Percentiles rank a stretch among this genome's conserved stretches.
phyloP scores from a whole-genome alignment of 768 basidiomycete genomes.

The Cystofilobasidium macerans region DNA sequence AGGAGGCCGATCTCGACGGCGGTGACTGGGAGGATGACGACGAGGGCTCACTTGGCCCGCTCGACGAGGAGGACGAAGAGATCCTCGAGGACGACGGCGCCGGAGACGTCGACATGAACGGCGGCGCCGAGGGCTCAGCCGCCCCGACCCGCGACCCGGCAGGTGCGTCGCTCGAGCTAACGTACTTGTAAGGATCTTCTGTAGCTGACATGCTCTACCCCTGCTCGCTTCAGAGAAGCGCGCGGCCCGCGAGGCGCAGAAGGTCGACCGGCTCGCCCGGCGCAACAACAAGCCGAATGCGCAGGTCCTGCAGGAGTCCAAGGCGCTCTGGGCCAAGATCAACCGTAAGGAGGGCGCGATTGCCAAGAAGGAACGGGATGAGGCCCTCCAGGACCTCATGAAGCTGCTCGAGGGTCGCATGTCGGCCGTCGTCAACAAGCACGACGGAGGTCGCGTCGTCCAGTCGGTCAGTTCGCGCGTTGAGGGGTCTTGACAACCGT shows the following conservation, averaged over 20 bases:
- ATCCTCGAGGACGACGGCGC: conserved; percentile 14
- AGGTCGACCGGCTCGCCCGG: conserved; percentile 55
- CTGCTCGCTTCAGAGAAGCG: conserved; percentile 44
- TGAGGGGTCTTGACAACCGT: too few relatives aligned
- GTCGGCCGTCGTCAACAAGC: conserved; percentile 76
- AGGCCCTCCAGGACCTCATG: conserved; percentile 65
- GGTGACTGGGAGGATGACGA: conserved; percentile 41
- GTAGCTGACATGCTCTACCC: neutral
- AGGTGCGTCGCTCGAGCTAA: conserved; percentile 41
- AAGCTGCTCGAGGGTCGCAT: conserved; percentile 65
- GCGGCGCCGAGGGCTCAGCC: conserved; percentile 23
- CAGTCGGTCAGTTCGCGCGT: conserved; percentile 45
- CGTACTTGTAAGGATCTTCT: conserved; percentile 21
- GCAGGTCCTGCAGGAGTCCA: conserved; percentile 60
- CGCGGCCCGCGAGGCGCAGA: conserved; percentile 64
- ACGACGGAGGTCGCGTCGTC: conserved; percentile 62
- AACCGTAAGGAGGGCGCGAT: conserved; percentile 54
- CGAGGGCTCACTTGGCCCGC: conserved; percentile 30
- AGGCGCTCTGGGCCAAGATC: conserved; percentile 59
- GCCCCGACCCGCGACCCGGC: conserved; percentile 47
- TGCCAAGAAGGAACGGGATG: conserved; percentile 57
- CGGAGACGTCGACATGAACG: conserved; percentile 30
- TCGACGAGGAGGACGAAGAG: conserved; percentile 18
- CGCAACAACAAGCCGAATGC: conserved; percentile 69
- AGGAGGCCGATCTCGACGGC: conserved; percentile 31